Evolutionary conservation across 345 rosid genomes (phyloP).

Genomic region (Heritiera littoralis): DNA sequence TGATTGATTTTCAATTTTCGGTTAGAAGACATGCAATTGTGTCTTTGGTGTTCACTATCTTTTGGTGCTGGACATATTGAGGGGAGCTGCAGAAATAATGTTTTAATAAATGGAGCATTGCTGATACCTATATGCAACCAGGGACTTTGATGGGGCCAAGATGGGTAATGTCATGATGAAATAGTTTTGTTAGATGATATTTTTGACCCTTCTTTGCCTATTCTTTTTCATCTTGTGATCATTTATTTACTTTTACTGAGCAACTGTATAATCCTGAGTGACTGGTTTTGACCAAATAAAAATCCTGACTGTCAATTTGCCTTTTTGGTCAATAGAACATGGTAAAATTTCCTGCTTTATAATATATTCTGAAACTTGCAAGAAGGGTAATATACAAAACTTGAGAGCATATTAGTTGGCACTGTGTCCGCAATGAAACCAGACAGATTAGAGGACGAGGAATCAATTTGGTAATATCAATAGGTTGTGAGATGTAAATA

Average conservation of each 20-base stretch:
- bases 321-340: not conserved
- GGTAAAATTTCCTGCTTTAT: not conserved
- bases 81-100: not conserved
- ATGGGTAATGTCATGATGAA: not conserved
- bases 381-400: not conserved
- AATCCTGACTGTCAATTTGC: not conserved
- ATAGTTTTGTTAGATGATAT: not conserved
- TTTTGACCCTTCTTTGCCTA: not conserved
- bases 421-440: not conserved
- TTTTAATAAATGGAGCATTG: not conserved
- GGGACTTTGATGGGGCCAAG: no score
- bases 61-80: not conserved
- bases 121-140: not conserved
- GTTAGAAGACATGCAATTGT: not conserved
- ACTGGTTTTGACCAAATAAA: not conserved
- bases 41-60: not conserved
- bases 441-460: not conserved
- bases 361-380: not conserved
- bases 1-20: not conserved
- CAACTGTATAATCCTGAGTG: not conserved
- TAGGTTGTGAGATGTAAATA: not conserved
- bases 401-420: not conserved
- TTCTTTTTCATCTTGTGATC: not conserved
- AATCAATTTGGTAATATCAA: not conserved
- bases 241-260: not conserved